A percentile compares a stretch with the other conserved stretches of the same genome.
Evolutionary conservation across 2,329 filamentous ascomycete genomes (phyloP).

Genomic region (Fusarium zealandicum): DNA sequence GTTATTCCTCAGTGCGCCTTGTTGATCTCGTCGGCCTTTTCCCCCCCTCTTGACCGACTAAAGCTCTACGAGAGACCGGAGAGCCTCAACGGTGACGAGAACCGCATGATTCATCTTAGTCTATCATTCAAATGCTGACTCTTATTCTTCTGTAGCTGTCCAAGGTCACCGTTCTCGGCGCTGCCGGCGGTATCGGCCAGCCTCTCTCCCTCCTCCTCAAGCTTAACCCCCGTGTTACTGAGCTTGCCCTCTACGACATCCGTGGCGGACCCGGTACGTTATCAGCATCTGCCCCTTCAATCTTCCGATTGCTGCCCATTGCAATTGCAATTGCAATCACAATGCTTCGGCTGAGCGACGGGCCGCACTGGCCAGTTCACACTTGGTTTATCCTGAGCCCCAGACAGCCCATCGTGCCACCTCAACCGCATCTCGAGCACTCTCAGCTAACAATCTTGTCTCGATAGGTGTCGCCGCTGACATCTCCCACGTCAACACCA

Average conservation of each 20-base stretch:
- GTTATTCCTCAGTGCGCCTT: constrained; percentile 13
- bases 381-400: background rate
- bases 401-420: constrained; percentile 22
- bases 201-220: constrained; percentile 97
- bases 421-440: constrained; percentile 14
- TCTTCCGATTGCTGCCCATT: background rate
- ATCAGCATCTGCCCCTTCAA: background rate
- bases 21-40: constrained; percentile 15
- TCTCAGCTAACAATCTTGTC: constrained; percentile 32
- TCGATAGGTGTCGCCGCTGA: constrained; percentile 93
- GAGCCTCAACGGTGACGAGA: background rate
- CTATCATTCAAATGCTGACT: constrained; percentile 27
- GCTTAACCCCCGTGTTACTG: constrained; percentile 93
- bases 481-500: constrained; percentile 99
- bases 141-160: constrained; percentile 72
- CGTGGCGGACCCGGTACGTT: constrained; percentile 86
- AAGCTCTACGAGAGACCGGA: constrained; percentile 5
- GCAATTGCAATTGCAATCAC: constrained; percentile 10
- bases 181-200: constrained; percentile 97
- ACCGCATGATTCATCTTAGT: background rate
- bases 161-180: constrained; percentile 97
- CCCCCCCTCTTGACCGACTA: constrained; percentile 28
- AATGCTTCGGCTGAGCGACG: background rate
- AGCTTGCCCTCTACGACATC: constrained; percentile 98
- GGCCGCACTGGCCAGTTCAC: background rate